These are phyloP conservation scores for Halenospora varia DNA, from an alignment of 495 filamentous ascomycete genomes.

Conservation along the genomic window DNA sequence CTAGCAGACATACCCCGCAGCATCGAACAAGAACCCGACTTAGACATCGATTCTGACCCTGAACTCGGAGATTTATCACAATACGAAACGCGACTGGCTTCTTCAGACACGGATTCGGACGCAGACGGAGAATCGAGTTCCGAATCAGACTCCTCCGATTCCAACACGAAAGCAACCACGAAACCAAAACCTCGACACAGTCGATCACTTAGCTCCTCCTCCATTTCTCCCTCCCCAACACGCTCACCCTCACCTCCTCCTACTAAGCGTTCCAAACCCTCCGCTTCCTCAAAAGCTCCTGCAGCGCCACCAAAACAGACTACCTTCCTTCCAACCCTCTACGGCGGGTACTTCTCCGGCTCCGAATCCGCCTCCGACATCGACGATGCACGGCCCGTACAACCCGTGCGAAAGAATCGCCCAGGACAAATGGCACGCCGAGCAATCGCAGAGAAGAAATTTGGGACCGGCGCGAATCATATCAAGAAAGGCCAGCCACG, in stretches of 20 bases:
- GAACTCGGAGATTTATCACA: neutral
- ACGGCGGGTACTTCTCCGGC: conserved; percentile 90
- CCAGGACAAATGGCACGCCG: conserved; percentile 85
- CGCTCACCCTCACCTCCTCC: conserved; percentile 30
- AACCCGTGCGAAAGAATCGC: conserved; percentile 62
- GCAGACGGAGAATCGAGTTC: conserved; percentile 1
- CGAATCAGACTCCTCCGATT: neutral
- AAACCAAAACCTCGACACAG: conserved; percentile 17
- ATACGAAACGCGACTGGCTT: neutral
- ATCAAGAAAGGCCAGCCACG: conserved; percentile 32
- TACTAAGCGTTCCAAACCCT: conserved; percentile 28
- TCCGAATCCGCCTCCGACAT: conserved; percentile 57
- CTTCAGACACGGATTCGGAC: conserved; percentile 18
- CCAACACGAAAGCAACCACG: conserved; percentile 14
- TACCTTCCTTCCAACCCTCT: conserved; percentile 82
- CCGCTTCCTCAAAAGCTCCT: conserved; percentile 29
- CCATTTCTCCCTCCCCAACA: conserved; percentile 29
- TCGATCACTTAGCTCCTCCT: conserved; percentile 5
- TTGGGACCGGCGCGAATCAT: conserved; percentile 71
- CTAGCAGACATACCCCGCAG: neutral
- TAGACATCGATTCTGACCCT: conserved; percentile 20
- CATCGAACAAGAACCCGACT: neutral
- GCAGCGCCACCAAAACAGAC: conserved; percentile 40
- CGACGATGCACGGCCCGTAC: conserved; percentile 33
- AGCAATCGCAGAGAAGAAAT: conserved; percentile 91